These are phyloP conservation scores for Corymbia maculata DNA, from an alignment of 345 rosid genomes.

Conservation along the genomic window DNA sequence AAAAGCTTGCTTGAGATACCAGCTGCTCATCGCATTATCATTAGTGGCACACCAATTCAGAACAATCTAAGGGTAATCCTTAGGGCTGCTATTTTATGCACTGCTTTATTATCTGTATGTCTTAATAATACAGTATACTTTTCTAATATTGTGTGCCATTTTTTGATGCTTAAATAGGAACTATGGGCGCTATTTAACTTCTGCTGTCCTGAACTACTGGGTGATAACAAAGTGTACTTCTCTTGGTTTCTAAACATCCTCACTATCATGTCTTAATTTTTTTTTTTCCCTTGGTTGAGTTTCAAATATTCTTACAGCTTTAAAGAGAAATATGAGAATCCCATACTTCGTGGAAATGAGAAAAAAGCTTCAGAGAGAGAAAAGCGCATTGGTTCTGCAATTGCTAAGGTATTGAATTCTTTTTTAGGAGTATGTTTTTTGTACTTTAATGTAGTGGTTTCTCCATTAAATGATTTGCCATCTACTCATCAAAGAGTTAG, in stretches of 20 bases:
- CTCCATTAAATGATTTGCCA: neutral
- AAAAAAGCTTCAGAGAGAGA: slow-evolving; percentile 89
- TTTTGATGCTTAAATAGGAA: slow-evolving; percentile 39
- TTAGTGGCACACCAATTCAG: slow-evolving; percentile 96
- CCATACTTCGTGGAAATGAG: slow-evolving; percentile 84
- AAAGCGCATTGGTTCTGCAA: slow-evolving; percentile 76
- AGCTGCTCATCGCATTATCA: slow-evolving; percentile 75
- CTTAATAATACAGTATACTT: neutral
- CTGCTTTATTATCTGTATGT: neutral
- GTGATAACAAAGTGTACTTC: slow-evolving; percentile 71
- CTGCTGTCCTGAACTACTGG: slow-evolving; percentile 79
- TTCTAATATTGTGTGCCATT: neutral
- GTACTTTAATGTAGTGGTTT: neutral
- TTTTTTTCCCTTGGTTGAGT: neutral
- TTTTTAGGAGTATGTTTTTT: neutral
- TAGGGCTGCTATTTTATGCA: neutral
- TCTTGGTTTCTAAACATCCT: neutral
- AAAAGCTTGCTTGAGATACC: slow-evolving; percentile 96
- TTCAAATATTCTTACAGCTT: slow-evolving; percentile 43
- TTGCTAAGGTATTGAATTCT: slow-evolving; percentile 63
- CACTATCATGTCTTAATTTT: slow-evolving; percentile 2
- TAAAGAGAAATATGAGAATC: slow-evolving; percentile 67
- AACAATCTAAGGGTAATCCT: slow-evolving; percentile 84
- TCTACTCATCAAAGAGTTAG: neutral
- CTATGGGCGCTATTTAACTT: slow-evolving; percentile 95